Evolutionary conservation across 495 filamentous ascomycete genomes (phyloP).

Genomic region (Poronia punctata): DNA sequence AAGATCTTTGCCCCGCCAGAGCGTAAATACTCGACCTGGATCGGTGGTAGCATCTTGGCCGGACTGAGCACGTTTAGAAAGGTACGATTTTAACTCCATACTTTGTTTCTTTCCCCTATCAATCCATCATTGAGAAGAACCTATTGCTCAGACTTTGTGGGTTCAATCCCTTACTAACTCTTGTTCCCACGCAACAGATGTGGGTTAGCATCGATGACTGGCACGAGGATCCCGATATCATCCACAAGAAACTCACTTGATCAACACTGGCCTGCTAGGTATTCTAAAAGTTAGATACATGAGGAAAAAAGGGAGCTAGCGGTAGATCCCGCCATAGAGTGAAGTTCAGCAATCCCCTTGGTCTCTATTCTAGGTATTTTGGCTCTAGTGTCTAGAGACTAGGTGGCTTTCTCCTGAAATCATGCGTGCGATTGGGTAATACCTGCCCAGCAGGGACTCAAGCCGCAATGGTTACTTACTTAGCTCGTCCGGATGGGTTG

Average conservation of each 20-base stretch:
- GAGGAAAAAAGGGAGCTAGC: no score
- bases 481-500: no score
- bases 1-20: conserved; percentile 98
- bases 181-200: conserved; percentile 59
- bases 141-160: conserved; percentile 2
- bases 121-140: background rate
- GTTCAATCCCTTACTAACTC: conserved; percentile 1
- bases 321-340: no score
- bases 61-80: conserved; percentile 97
- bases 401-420: no score
- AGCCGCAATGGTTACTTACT: no score
- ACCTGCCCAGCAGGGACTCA: no score
- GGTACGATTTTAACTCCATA: conserved; percentile 44
- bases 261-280: background rate
- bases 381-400: no score
- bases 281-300: no score
- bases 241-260: conserved; percentile 93
- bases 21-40: conserved; percentile 97
- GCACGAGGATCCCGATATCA: conserved; percentile 98
- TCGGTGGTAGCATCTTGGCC: conserved; percentile 94
- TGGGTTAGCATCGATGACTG: conserved; percentile 98
- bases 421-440: no score
- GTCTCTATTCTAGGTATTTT: no score
- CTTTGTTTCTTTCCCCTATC: background rate
- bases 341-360: no score